These are phyloP conservation scores for Solanum ossicruentum DNA, from an alignment of 257 asterid genomes.

Conservation along the genomic window DNA sequence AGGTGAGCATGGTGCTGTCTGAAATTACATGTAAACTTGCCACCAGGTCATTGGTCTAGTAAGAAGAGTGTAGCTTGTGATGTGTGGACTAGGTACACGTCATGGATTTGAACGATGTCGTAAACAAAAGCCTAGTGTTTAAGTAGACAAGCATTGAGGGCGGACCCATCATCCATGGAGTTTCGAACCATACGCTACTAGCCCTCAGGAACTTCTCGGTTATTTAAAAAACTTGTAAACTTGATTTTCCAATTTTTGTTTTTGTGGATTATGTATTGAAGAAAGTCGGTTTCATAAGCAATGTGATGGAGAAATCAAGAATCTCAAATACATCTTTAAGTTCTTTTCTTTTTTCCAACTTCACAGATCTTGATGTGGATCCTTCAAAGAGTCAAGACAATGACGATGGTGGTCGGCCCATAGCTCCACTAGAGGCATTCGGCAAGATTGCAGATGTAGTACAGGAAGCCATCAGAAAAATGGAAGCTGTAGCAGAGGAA, in stretches of 20 bases:
- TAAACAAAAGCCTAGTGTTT: neutral
- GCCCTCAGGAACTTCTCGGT: neutral
- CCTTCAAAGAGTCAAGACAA: slow-evolving; percentile 41
- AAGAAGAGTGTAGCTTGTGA: neutral
- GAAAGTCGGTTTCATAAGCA: neutral
- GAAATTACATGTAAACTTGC: neutral
- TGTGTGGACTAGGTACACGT: neutral
- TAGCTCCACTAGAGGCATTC: slow-evolving; percentile 89
- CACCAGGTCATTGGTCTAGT: neutral
- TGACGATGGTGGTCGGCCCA: slow-evolving; percentile 51
- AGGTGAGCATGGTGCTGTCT: neutral
- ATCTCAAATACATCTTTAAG: neutral
- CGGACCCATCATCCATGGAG: neutral
- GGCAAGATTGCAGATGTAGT: slow-evolving; percentile 84
- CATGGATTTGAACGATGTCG: neutral
- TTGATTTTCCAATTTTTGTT: neutral
- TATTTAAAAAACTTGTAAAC: neutral
- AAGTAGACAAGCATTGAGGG: neutral
- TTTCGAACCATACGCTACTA: neutral
- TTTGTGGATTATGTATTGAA: neutral
- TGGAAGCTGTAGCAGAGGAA: slow-evolving; percentile 89
- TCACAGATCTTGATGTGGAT: slow-evolving; percentile 67
- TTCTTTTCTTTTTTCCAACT: neutral
- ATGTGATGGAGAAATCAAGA: neutral
- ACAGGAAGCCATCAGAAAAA: slow-evolving; percentile 83